Percentiles rank a stretch among this genome's conserved stretches.
Evolutionary conservation across 208 protist species (phyloP).

Genomic region (Wallacemonas sp.): DNA sequence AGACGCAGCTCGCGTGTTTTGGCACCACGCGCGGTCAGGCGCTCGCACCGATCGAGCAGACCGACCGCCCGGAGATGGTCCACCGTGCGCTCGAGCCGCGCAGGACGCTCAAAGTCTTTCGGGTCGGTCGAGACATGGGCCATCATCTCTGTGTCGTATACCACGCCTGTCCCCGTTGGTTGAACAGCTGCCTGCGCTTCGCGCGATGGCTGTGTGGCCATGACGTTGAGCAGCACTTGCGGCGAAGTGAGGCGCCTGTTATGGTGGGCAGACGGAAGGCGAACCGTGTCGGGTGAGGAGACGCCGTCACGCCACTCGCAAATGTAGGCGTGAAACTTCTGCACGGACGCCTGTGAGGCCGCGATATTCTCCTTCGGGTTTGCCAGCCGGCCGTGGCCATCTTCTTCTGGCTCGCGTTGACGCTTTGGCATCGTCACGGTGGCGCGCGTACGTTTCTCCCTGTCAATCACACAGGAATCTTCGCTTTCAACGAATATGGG

Average conservation of each 20-base stretch:
- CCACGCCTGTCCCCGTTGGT: constrained; percentile 49
- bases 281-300: neutral
- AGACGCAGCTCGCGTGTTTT: constrained; percentile 71
- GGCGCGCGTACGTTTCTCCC: no score
- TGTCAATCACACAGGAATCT: no score
- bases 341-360: neutral
- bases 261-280: neutral
- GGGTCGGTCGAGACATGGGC: constrained; percentile 56
- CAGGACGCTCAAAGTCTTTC: constrained; percentile 72
- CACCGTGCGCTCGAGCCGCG: constrained; percentile 57
- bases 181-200: constrained; percentile 16
- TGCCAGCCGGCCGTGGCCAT: neutral
- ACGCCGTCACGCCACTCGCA: constrained; percentile 21
- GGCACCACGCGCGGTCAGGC: constrained; percentile 41
- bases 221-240: neutral
- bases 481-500: no score
- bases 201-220: constrained; percentile 16
- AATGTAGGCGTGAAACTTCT: constrained; percentile 36
- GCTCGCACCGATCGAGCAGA: constrained; percentile 48
- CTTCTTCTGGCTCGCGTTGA: neutral
- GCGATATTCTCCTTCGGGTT: neutral
- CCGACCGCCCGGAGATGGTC: constrained; percentile 67
- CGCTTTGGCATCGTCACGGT: neutral
- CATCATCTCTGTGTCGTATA: constrained; percentile 63
- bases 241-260: neutral